Evolutionary conservation across 2,329 filamentous ascomycete genomes (phyloP).

Genomic region (Aspergillus udagawae): DNA sequence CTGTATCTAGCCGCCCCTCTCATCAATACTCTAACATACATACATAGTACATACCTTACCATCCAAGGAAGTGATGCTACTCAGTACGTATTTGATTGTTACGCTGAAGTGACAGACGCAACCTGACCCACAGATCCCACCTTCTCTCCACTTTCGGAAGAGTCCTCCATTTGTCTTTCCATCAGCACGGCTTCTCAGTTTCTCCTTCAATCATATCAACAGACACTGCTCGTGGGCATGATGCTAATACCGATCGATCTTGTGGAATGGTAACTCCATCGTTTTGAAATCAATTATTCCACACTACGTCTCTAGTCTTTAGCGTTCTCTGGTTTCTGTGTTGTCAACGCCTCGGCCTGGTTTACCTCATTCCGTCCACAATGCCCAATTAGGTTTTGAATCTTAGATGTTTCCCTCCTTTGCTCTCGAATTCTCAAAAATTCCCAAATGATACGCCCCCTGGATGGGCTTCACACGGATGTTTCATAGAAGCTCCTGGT

Average conservation of each 20-base stretch:
- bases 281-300: neutral
- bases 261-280: neutral
- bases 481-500: neutral
- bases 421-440: neutral
- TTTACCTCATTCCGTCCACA: neutral
- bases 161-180: neutral
- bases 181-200: neutral
- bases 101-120: neutral
- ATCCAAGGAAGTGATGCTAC: neutral
- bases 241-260: neutral
- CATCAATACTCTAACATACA: neutral
- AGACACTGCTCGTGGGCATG: neutral
- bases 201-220: neutral
- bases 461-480: neutral
- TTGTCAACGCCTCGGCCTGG: neutral
- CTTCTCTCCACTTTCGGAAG: neutral
- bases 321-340: neutral
- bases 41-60: too few species aligned
- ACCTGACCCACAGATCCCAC: neutral
- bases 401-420: neutral
- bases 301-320: too few species aligned
- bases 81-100: neutral
- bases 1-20: neutral
- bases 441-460: neutral
- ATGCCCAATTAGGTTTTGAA: neutral